Evolutionary conservation across 1,139 yeast genomes (phyloP).

Genomic region (Pichia sp.): DNA sequence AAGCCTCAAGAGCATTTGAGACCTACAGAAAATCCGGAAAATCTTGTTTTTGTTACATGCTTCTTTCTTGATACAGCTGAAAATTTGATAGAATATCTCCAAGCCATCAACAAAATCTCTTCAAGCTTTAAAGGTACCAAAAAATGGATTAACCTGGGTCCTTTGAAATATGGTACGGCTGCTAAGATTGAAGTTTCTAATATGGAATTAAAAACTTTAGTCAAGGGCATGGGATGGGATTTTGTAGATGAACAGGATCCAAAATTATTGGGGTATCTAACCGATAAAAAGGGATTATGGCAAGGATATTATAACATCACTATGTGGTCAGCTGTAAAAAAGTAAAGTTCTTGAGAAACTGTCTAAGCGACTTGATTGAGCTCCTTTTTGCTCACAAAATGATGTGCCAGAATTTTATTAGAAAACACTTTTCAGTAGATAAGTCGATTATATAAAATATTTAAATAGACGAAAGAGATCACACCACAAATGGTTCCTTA

Average conservation of each 20-base stretch:
- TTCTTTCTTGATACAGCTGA: slow-evolving; percentile 88
- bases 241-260: slow-evolving; percentile 40
- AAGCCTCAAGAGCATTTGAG: slow-evolving; percentile 27
- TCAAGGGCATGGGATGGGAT: slow-evolving; percentile 60
- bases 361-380: too few relatives aligned
- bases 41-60: slow-evolving; percentile 60
- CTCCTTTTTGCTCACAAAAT: too few relatives aligned
- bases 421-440: not conserved
- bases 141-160: slow-evolving; percentile 80
- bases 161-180: slow-evolving; percentile 83
- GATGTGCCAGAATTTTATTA: not conserved
- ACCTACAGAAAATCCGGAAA: slow-evolving; percentile 33
- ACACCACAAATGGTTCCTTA: slow-evolving; percentile 7
- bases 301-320: slow-evolving; percentile 70
- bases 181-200: slow-evolving; percentile 71
- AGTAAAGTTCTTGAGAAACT: not conserved
- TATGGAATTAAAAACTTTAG: slow-evolving; percentile 54
- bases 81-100: slow-evolving; percentile 67
- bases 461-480: not conserved
- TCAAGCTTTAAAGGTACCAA: slow-evolving; percentile 33
- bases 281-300: slow-evolving; percentile 64
- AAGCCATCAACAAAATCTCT: slow-evolving; percentile 49
- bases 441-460: not conserved
- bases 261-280: slow-evolving; percentile 49
- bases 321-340: slow-evolving; percentile 40